Evolutionary conservation across 169 alveolate genomes (phyloP).

Genomic region (Plasmodium gallinaceum): DNA sequence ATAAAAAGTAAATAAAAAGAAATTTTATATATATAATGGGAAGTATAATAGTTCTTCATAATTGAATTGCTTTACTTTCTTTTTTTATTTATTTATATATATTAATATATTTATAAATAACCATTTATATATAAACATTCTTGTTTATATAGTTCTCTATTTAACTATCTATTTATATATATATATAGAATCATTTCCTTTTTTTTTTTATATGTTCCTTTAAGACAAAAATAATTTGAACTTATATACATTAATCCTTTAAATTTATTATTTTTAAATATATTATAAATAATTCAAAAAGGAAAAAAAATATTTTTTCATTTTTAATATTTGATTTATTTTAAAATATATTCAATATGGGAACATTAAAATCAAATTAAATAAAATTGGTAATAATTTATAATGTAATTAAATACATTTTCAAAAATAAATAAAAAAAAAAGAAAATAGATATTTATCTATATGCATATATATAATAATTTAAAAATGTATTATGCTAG

Average conservation of each 20-base stretch:
- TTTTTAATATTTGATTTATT: no score
- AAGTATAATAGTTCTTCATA: slow-evolving; percentile 8
- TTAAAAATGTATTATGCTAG: no score
- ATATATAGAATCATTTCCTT: slow-evolving; percentile 5
- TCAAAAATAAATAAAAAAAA: no score
- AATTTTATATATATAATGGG: neutral
- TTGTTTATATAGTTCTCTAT: slow-evolving; percentile 6
- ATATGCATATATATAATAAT: no score
- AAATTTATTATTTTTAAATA: slow-evolving; percentile 30
- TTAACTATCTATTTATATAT: slow-evolving; percentile 8
- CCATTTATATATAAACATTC: slow-evolving; percentile 3
- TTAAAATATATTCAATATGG: no score
- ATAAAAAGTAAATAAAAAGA: neutral
- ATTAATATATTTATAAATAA: slow-evolving; percentile 1
- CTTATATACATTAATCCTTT: neutral
- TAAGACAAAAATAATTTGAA: neutral
- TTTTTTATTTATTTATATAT: slow-evolving; percentile 3
- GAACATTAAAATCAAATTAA: no score
- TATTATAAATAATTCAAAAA: slow-evolving; percentile 1
- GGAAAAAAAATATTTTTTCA: neutral
- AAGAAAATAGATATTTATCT: no score
- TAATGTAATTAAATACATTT: no score
- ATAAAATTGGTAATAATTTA: no score
- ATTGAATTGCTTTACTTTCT: slow-evolving; percentile 17
- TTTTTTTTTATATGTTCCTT: slow-evolving; percentile 15